Base-by-base conservation (phyloP, 2,329 filamentous ascomycete genomes). In the Metarhizium rileyi region DNA sequence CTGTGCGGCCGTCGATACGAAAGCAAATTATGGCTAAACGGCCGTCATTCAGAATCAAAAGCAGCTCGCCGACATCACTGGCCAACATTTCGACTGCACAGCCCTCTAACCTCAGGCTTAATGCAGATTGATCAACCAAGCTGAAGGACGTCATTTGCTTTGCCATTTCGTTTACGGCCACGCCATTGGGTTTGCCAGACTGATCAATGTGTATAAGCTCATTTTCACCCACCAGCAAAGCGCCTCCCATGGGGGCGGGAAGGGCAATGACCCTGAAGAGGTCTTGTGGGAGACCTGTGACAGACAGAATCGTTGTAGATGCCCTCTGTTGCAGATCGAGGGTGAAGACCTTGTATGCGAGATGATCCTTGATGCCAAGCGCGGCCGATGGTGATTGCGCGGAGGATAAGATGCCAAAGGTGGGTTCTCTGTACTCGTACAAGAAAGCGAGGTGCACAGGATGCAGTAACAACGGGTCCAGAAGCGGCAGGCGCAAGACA, bases 381-480 rank as follows among this genome's bases (percentile, higher is more conserved):
- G 87, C 84, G 49, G 77, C 75, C n/a, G 90, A 90, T 14, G 84
- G 81, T 33, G 83, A 76, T 55, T 81, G 73, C 47, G 82, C 83
- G 1, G 90, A 87, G 44, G 89, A 93, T 40, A 98, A 75, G 53
- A 98, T 90, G 50, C 91, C 93, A 70, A 98, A 95, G 0, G 93
- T 98, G 12, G 93, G 91, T 68, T 97, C 93, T 66, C 93, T 84
- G 68, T 98, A 98, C 71, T 97, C 91, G 75, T 97, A 81, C 56
- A 98, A 73, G 66, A 98, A 98, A 49, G 87, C 84, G 61, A 98
- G 80, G 63, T 95, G 88, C 61, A 96, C 83, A 45, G 91, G 90
- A 67, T 95, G 87, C 52, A 91, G 81, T 58, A 98, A 77, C 55
- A 80, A 82, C 54, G 90, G 87, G 66, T 97, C 91, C 68, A 98